Conservation (phyloP, 2,329 filamentous ascomycete genomes). For the Raffaelea albimanens region DNA sequence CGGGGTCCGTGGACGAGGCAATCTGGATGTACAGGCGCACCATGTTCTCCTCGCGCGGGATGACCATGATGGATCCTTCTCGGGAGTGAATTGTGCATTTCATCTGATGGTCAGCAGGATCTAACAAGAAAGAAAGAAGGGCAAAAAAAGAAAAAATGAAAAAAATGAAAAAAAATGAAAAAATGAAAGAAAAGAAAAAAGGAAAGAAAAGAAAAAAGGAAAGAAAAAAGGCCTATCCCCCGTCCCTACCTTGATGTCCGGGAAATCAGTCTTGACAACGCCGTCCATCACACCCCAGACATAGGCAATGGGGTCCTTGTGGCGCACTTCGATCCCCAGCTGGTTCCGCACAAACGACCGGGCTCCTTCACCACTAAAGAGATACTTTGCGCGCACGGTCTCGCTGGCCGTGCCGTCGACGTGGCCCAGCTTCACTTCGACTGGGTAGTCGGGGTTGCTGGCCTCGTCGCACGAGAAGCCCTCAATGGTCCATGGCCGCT, state of each 20-base stretch:
- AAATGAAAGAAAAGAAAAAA: background rate
- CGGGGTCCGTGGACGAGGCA: slow-evolving; percentile 48
- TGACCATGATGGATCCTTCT: slow-evolving; percentile 70
- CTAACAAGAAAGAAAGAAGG: background rate
- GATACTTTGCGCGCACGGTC: slow-evolving; percentile 58
- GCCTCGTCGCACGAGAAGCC: slow-evolving; percentile 51
- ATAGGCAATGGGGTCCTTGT: slow-evolving; percentile 60
- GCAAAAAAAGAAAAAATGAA: background rate
- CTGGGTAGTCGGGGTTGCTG: slow-evolving; percentile 57
- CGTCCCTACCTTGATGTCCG: slow-evolving; percentile 57
- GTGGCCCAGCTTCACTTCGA: slow-evolving; percentile 68
- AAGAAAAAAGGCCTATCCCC: too few relatives aligned
- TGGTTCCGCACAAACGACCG: slow-evolving; percentile 56
- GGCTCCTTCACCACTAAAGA: slow-evolving; percentile 64
- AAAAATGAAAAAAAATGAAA: background rate
- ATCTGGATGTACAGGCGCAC: slow-evolving; percentile 64
- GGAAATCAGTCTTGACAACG: slow-evolving; percentile 63
- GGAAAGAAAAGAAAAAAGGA: too few relatives aligned
- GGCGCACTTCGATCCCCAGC: slow-evolving; percentile 60
- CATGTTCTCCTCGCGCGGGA: slow-evolving; percentile 61
- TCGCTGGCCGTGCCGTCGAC: slow-evolving; percentile 62
- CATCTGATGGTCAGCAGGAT: slow-evolving; percentile 34
- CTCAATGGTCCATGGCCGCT: slow-evolving; percentile 56
- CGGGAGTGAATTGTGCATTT: slow-evolving; percentile 69
- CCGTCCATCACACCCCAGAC: slow-evolving; percentile 73